These are phyloP conservation scores for Colletotrichum godetiae DNA, from an alignment of 2,329 filamentous ascomycete species.

Conservation along the genomic window DNA sequence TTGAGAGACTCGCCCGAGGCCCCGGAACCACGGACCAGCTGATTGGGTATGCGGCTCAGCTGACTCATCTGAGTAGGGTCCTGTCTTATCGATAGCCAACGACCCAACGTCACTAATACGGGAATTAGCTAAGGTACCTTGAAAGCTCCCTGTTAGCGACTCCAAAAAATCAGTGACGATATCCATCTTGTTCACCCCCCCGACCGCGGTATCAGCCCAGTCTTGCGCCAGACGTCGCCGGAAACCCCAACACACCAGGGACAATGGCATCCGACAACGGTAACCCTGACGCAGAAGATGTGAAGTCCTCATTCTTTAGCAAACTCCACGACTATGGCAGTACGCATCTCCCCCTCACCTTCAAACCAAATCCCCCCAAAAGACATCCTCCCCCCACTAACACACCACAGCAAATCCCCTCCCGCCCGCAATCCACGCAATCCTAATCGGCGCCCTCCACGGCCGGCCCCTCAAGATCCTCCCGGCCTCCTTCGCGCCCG, in stretches of 20 bases:
- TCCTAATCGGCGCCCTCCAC: constrained; percentile 67
- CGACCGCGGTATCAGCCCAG: neutral
- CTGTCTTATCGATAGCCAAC: constrained; percentile 30
- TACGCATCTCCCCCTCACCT: constrained; percentile 47
- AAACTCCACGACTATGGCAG: constrained; percentile 60
- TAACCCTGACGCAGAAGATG: neutral
- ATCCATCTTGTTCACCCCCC: neutral
- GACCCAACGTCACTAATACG: constrained; percentile 21
- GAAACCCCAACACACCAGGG: neutral
- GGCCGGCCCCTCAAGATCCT: constrained; percentile 62
- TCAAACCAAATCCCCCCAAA: neutral
- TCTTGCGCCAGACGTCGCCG: neutral
- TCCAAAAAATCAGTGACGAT: constrained; percentile 20
- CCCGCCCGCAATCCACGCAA: constrained; percentile 65
- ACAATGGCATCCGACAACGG: constrained; percentile 14
- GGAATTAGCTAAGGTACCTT: neutral
- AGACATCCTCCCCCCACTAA: neutral
- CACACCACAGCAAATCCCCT: constrained; percentile 60
- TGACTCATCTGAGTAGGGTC: constrained; percentile 25
- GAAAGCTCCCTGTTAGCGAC: neutral
- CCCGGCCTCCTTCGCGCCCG: constrained; percentile 61
- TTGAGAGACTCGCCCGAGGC: constrained; percentile 8
- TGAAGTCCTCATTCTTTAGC: constrained; percentile 12
- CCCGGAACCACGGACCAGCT: neutral
- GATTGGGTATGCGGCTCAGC: constrained; percentile 23